Evolutionary conservation across 345 rosid species (phyloP).

Genomic region (Salix dunnii): DNA sequence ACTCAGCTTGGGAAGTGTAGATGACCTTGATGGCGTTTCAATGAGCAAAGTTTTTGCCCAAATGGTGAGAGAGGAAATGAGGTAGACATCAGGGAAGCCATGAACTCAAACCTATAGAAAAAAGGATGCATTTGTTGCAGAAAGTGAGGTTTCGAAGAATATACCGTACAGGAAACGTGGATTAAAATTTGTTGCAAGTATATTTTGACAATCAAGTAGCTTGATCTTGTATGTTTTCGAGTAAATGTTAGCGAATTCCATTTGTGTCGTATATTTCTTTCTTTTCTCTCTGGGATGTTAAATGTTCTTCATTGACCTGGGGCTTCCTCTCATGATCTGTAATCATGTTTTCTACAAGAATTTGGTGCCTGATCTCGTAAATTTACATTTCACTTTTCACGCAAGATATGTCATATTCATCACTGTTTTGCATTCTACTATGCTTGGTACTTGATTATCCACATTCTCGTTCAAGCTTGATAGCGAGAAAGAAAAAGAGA

Average conservation of each 20-base stretch:
- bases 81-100: slow-evolving; percentile 19
- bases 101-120: neutral
- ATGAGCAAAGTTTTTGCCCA: slow-evolving; percentile 65
- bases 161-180: neutral
- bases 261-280: neutral
- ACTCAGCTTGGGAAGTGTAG: slow-evolving; percentile 31
- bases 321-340: neutral
- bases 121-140: neutral
- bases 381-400: neutral
- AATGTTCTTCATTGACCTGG: neutral
- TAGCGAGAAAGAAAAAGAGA: too few species aligned
- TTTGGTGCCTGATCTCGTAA: neutral
- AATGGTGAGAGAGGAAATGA: slow-evolving; percentile 54
- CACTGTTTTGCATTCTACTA: too few species aligned
- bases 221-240: neutral
- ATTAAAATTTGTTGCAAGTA: slow-evolving; percentile 4
- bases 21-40: slow-evolving; percentile 45
- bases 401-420: too few species aligned
- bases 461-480: too few species aligned
- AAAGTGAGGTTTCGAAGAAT: neutral
- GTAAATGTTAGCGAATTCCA: neutral
- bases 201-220: neutral
- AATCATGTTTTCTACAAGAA: neutral
- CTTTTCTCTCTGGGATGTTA: neutral
- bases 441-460: too few species aligned